These are phyloP conservation scores for Solanum rostratum DNA, from an alignment of 257 asterid genomes.

Conservation along the genomic window DNA sequence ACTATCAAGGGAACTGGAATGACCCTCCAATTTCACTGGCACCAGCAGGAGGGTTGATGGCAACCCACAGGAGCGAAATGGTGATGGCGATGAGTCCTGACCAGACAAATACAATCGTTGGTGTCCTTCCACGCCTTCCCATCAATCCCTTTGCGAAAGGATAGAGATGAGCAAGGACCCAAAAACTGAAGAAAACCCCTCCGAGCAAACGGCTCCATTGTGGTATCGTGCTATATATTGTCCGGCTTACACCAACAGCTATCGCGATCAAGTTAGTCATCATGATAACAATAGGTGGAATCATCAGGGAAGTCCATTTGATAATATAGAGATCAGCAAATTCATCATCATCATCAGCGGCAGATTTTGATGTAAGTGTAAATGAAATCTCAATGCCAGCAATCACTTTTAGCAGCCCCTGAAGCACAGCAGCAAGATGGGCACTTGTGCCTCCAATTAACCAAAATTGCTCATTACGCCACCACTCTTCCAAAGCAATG, in stretches of 20 bases:
- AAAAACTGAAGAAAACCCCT: slow-evolving; percentile 84
- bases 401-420: slow-evolving; percentile 69
- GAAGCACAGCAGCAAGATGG: slow-evolving; percentile 78
- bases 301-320: slow-evolving; percentile 65
- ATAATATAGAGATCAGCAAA: slow-evolving; percentile 57
- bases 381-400: slow-evolving; percentile 86
- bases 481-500: slow-evolving; percentile 71
- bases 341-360: slow-evolving; percentile 66
- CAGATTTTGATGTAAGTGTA: slow-evolving; percentile 68
- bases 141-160: slow-evolving; percentile 77
- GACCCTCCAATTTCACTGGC: slow-evolving; percentile 57
- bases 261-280: slow-evolving; percentile 63
- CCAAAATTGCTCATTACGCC: slow-evolving; percentile 93
- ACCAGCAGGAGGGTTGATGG: slow-evolving; percentile 62
- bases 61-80: slow-evolving; percentile 71
- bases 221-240: slow-evolving; percentile 69
- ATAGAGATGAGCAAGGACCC: slow-evolving; percentile 76
- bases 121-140: slow-evolving; percentile 83
- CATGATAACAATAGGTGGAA: slow-evolving; percentile 67
- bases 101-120: slow-evolving; percentile 78
- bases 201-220: slow-evolving; percentile 85
- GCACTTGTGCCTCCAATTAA: slow-evolving; percentile 84
- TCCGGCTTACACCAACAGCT: slow-evolving; percentile 70
- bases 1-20: slow-evolving; percentile 65
- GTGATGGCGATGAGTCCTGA: slow-evolving; percentile 81